Percentiles rank a stretch among this genome's conserved stretches.
Conservation (phyloP, 768 basidiomycete species). For the Amanita jacksonii region DNA sequence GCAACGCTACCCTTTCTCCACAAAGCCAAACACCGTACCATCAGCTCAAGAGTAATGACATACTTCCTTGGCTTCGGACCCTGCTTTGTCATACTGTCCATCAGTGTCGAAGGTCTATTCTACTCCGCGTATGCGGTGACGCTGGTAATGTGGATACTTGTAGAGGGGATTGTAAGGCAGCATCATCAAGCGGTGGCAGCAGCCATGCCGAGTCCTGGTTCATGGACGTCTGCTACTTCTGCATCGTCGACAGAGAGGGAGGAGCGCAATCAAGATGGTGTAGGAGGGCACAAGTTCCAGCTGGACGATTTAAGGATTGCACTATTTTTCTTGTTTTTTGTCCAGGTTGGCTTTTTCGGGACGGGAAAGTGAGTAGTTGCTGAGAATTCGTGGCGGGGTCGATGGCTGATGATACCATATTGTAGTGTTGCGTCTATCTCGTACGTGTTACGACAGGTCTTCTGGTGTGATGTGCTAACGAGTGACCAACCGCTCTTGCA, state of each 20-base stretch:
- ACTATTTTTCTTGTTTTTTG: constrained; percentile 77
- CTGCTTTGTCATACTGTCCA: constrained; percentile 72
- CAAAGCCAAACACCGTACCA: constrained; percentile 23
- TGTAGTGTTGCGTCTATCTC: constrained; percentile 75
- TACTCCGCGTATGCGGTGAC: constrained; percentile 59
- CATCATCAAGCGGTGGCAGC: not conserved
- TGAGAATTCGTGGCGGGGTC: not conserved
- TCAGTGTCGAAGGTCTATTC: constrained; percentile 76
- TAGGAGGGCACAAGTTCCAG: constrained; percentile 32
- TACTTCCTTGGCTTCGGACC: constrained; percentile 67
- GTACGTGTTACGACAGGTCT: constrained; percentile 28
- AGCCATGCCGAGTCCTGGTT: constrained; percentile 9
- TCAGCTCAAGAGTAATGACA: constrained; percentile 42
- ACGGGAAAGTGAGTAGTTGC: constrained; percentile 59
- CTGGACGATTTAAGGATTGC: constrained; percentile 64
- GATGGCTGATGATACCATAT: constrained; percentile 9
- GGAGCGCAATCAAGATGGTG: constrained; percentile 5
- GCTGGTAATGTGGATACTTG: constrained; percentile 56
- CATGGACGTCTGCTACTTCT: constrained; percentile 5
- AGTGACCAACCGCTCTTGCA: constrained; percentile 17
- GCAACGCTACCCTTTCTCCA: constrained; percentile 42
- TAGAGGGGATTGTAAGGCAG: constrained; percentile 35
- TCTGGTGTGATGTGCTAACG: not conserved
- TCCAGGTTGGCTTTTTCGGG: constrained; percentile 82
- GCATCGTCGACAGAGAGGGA: constrained; percentile 9